Conservation (phyloP, 345 rosid species). For the Gossypium raimondii region DNA sequence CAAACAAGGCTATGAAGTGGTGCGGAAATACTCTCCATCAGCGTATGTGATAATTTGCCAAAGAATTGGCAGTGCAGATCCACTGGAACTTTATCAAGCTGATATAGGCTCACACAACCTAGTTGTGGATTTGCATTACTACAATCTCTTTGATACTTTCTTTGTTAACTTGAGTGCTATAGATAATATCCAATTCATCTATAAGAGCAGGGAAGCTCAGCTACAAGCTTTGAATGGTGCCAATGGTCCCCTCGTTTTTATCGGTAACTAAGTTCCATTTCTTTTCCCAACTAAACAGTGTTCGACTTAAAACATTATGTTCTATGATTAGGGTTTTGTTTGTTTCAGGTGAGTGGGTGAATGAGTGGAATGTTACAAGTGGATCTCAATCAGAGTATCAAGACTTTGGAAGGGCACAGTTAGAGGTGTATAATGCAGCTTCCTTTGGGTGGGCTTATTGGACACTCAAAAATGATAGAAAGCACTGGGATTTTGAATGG, state of each 20-base stretch:
- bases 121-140: slow-evolving; percentile 73
- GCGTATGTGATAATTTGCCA: slow-evolving; percentile 66
- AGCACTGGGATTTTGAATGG: slow-evolving; percentile 87
- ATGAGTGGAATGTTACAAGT: slow-evolving; percentile 56
- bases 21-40: slow-evolving; percentile 45
- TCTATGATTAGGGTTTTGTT: not conserved
- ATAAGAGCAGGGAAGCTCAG: slow-evolving; percentile 52
- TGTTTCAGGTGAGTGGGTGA: slow-evolving; percentile 74
- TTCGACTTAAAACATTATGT: not conserved
- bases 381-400: slow-evolving; percentile 58
- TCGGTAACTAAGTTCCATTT: slow-evolving; percentile 31
- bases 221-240: slow-evolving; percentile 43
- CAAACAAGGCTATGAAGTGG: slow-evolving; percentile 55
- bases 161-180: slow-evolving; percentile 46
- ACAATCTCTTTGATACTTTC: slow-evolving; percentile 57
- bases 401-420: slow-evolving; percentile 56
- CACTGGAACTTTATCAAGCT: slow-evolving; percentile 57
- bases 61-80: slow-evolving; percentile 73
- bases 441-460: slow-evolving; percentile 82
- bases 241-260: slow-evolving; percentile 55
- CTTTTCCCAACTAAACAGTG: too few species aligned
- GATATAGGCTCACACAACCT: slow-evolving; percentile 45
- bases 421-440: slow-evolving; percentile 56
- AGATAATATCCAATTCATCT: slow-evolving; percentile 50
- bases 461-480: slow-evolving; percentile 62